These are phyloP conservation scores for Salix brachista DNA, from an alignment of 345 rosid species.

Conservation along the genomic window DNA sequence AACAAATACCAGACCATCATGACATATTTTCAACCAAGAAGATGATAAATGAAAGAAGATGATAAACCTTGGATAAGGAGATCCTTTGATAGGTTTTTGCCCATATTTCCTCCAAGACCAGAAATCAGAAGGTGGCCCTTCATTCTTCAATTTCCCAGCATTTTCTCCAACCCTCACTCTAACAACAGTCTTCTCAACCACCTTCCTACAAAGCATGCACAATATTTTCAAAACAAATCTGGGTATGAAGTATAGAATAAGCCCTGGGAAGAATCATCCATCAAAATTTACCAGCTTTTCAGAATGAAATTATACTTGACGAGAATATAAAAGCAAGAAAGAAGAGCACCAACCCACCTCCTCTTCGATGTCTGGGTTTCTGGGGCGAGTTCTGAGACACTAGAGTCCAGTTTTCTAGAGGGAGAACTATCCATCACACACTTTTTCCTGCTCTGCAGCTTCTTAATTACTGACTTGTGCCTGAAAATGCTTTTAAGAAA, in stretches of 20 bases:
- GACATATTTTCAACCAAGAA: no score
- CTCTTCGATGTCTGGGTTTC: constrained; percentile 47
- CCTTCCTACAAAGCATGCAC: constrained; percentile 36
- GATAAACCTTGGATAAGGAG: constrained; percentile 58
- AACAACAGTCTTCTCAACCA: constrained; percentile 53
- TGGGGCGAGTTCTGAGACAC: constrained; percentile 30
- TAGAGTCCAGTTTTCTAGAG: constrained; percentile 31
- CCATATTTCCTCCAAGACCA: constrained; percentile 86
- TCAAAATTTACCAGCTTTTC: not conserved
- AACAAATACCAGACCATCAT: not conserved
- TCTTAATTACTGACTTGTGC: not conserved
- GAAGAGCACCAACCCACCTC: constrained; percentile 28
- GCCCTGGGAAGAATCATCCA: not conserved
- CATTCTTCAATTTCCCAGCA: constrained; percentile 49
- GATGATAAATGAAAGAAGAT: not conserved
- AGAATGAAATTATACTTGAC: not conserved
- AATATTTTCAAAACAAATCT: not conserved
- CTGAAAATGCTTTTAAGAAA: constrained; percentile 9
- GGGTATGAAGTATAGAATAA: not conserved
- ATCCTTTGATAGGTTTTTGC: constrained; percentile 69
- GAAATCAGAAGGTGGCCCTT: constrained; percentile 63
- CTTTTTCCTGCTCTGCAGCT: not conserved
- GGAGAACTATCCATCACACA: constrained; percentile 36
- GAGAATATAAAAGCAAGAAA: not conserved
- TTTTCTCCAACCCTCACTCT: constrained; percentile 47